Conservation (phyloP, 352 stramenopile genomes). For the Globisporangium ultimum region DNA sequence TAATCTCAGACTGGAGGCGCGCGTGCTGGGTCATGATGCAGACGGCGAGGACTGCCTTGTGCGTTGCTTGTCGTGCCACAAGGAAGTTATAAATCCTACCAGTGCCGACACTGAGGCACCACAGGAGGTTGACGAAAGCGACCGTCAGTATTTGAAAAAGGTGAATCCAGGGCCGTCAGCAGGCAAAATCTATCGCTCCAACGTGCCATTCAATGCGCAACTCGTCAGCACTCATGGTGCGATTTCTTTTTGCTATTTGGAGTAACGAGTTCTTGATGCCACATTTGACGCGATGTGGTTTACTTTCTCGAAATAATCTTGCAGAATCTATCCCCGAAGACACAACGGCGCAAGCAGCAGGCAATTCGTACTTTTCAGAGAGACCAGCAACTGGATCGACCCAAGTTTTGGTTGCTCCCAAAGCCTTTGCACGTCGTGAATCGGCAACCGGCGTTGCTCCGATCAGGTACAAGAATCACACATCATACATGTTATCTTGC, state of each 20-base stretch:
- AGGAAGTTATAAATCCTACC: constrained; percentile 38
- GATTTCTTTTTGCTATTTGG: not conserved
- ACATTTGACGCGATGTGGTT: not conserved
- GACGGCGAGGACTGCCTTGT: constrained; percentile 66
- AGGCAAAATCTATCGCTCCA: constrained; percentile 58
- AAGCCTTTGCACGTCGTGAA: constrained; percentile 1
- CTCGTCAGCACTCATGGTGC: constrained; percentile 13
- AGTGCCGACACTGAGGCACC: constrained; percentile 15
- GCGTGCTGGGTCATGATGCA: constrained; percentile 39
- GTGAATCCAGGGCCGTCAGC: constrained; percentile 51
- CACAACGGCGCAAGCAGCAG: constrained; percentile 1
- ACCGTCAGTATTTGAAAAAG: constrained; percentile 22
- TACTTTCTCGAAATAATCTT: not conserved
- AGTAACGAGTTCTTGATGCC: not conserved
- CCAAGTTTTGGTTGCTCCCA: not conserved
- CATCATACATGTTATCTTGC: too few species aligned
- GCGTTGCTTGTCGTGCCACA: constrained; percentile 67
- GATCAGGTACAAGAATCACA: constrained; percentile 10
- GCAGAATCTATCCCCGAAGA: constrained; percentile 15
- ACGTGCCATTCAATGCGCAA: constrained; percentile 53
- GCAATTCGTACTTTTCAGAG: constrained; percentile 3
- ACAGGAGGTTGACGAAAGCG: constrained; percentile 20
- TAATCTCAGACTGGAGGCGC: constrained; percentile 40
- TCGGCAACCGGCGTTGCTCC: not conserved
- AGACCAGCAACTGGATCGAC: not conserved